phyloP scores from a whole-genome alignment of 768 basidiomycete genomes.

The Rhizopogon rudus region DNA sequence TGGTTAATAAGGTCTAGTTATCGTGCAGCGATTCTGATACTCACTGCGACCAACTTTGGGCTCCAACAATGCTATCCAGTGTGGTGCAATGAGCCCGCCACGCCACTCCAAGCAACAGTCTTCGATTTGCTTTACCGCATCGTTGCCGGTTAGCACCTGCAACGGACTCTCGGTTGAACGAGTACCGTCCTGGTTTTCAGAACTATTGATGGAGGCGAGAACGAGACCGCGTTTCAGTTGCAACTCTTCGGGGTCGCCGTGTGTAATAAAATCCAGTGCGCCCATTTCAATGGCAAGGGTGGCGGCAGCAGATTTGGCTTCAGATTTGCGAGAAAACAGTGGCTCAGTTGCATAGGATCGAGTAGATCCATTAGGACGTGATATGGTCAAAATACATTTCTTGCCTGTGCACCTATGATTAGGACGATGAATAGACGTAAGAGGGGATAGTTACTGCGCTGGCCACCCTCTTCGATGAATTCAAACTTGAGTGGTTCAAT shows the following conservation, averaged over 20 bases:
- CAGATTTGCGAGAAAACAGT: conserved; percentile 38
- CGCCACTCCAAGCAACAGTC: conserved; percentile 52
- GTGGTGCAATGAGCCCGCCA: conserved; percentile 42
- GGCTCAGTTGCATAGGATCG: conserved; percentile 52
- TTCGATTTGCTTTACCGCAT: conserved; percentile 41
- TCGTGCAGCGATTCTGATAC: conserved; percentile 11
- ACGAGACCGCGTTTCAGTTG: conserved; percentile 29
- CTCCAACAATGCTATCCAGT: conserved; percentile 49
- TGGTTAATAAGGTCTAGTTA: background rate
- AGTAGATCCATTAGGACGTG: conserved; percentile 43
- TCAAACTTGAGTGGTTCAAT: conserved; percentile 42
- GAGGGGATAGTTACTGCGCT: conserved; percentile 27
- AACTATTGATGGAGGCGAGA: conserved; percentile 19
- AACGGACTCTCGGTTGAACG: background rate
- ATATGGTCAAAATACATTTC: conserved; percentile 59
- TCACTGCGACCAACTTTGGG: conserved; percentile 39
- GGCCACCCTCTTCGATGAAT: conserved; percentile 35
- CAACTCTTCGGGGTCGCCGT: conserved; percentile 36
- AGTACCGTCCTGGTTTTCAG: conserved; percentile 14
- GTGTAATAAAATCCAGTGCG: conserved; percentile 52
- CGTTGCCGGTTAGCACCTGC: background rate
- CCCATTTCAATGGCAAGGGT: conserved; percentile 53
- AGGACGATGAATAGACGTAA: background rate
- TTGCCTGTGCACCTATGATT: conserved; percentile 33
- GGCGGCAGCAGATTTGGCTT: conserved; percentile 52